Evolutionary conservation across 2,329 filamentous ascomycete genomes (phyloP).

Genomic region (Fusarium xylarioides): DNA sequence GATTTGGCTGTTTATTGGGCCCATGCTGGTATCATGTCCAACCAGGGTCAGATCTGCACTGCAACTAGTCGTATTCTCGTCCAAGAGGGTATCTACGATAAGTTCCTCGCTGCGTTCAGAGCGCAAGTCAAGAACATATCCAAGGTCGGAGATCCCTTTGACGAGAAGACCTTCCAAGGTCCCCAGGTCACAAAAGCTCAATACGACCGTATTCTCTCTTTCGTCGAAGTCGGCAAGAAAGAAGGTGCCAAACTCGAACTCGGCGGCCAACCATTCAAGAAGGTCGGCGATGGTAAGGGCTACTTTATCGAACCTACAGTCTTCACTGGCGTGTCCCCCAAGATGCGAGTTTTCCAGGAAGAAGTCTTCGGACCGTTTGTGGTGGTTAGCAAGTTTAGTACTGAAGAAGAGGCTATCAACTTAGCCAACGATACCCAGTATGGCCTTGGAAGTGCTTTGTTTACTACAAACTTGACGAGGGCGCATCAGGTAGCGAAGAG

Average conservation of each 20-base stretch:
- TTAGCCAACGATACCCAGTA: slow-evolving; percentile 65
- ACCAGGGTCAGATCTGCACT: slow-evolving; percentile 72
- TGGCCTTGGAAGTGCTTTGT: slow-evolving; percentile 69
- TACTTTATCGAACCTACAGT: slow-evolving; percentile 59
- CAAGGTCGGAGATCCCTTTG: slow-evolving; percentile 76
- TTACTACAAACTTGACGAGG: slow-evolving; percentile 65
- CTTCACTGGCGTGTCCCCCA: slow-evolving; percentile 52
- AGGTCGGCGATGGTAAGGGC: slow-evolving; percentile 51
- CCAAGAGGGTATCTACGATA: slow-evolving; percentile 67
- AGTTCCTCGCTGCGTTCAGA: slow-evolving; percentile 60
- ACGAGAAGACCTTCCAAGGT: slow-evolving; percentile 75
- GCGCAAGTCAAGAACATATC: slow-evolving; percentile 52
- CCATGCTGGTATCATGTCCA: slow-evolving; percentile 63
- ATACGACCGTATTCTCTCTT: slow-evolving; percentile 74
- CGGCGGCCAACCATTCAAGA: slow-evolving; percentile 60
- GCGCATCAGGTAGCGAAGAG: slow-evolving; percentile 60
- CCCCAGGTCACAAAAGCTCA: slow-evolving; percentile 77
- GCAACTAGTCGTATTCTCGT: slow-evolving; percentile 72
- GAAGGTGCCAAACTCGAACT: slow-evolving; percentile 74
- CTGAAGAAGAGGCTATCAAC: slow-evolving; percentile 53
- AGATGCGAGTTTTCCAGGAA: slow-evolving; percentile 57
- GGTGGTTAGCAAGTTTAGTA: slow-evolving; percentile 53
- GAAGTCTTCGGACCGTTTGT: slow-evolving; percentile 59
- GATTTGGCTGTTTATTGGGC: slow-evolving; percentile 73
- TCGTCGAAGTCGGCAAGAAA: slow-evolving; percentile 73